Conservation (phyloP, 768 basidiomycete species). For the Tylopilus cervinicoccineus region DNA sequence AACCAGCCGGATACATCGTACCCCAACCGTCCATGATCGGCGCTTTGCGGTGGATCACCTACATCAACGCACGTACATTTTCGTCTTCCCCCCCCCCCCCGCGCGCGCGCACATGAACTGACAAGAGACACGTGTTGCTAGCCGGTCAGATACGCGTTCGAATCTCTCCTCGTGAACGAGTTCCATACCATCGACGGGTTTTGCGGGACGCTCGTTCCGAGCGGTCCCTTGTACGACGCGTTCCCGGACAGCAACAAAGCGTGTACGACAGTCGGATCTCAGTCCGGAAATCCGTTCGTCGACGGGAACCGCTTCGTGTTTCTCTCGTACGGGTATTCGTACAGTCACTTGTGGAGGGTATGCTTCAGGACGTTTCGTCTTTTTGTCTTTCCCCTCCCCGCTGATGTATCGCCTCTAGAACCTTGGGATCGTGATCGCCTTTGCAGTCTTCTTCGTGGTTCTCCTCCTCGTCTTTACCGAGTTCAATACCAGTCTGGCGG, state of each 20-base stretch:
- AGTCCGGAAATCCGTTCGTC: slow-evolving; percentile 57
- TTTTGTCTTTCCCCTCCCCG: too few species aligned
- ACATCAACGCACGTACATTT: slow-evolving; percentile 49
- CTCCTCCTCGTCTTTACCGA: slow-evolving; percentile 60
- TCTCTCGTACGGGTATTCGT: slow-evolving; percentile 40
- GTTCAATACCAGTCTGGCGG: slow-evolving; percentile 37
- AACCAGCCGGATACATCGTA: slow-evolving; percentile 48
- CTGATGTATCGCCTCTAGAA: slow-evolving; percentile 42
- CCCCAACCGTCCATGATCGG: slow-evolving; percentile 64
- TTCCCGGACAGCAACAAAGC: slow-evolving; percentile 63
- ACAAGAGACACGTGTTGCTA: slow-evolving; percentile 1
- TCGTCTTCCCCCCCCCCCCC: too few species aligned
- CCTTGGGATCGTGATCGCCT: slow-evolving; percentile 66
- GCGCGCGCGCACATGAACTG: neutral
- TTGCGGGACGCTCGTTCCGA: slow-evolving; percentile 57
- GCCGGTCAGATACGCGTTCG: slow-evolving; percentile 65
- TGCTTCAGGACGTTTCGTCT: slow-evolving; percentile 7
- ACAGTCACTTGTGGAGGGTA: slow-evolving; percentile 48
- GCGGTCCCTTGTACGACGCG: slow-evolving; percentile 57
- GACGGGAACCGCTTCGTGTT: slow-evolving; percentile 54
- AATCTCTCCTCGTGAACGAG: slow-evolving; percentile 75
- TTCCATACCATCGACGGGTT: slow-evolving; percentile 66
- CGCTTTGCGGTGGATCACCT: slow-evolving; percentile 64
- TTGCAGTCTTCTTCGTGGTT: slow-evolving; percentile 53
- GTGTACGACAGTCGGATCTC: slow-evolving; percentile 67